These are phyloP conservation scores for Naegleria lovaniensis DNA, from an alignment of 208 protist species.

Conservation along the genomic window DNA sequence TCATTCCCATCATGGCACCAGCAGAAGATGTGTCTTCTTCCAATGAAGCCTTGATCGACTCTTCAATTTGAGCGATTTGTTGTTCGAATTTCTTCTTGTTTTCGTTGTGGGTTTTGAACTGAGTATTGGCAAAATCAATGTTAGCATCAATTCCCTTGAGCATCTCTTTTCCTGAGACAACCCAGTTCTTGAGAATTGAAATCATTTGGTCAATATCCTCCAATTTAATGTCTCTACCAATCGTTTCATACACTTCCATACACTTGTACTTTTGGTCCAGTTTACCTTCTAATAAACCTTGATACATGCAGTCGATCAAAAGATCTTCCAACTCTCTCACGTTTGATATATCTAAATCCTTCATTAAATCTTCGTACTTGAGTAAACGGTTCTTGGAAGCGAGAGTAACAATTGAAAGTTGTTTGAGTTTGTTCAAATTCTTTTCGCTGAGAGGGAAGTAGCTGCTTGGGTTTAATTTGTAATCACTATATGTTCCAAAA, in stretches of 20 bases:
- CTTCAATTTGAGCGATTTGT: not conserved
- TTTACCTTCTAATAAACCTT: slow-evolving; percentile 4
- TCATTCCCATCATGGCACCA: not conserved
- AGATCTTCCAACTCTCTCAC: slow-evolving; percentile 20
- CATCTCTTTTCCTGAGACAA: not conserved
- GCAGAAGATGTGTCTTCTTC: not conserved
- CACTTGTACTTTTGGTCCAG: not conserved
- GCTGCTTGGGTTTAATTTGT: not conserved
- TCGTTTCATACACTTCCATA: not conserved
- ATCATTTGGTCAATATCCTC: slow-evolving; percentile 15
- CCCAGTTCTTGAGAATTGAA: not conserved
- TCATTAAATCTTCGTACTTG: not conserved
- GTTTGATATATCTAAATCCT: not conserved
- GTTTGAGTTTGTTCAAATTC: not conserved
- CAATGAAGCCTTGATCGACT: not conserved
- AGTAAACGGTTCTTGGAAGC: not conserved
- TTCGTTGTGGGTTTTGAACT: not conserved
- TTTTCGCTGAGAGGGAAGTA: not conserved
- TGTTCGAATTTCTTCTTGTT: not conserved
- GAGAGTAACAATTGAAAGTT: slow-evolving; percentile 12
- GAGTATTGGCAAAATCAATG: not conserved
- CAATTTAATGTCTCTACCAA: slow-evolving; percentile 19
- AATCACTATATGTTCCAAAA: slow-evolving; percentile 16
- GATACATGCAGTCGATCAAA: slow-evolving; percentile 20
- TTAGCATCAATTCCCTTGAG: not conserved